Evolutionary conservation across 768 basidiomycete genomes (phyloP).

Genomic region (Goffeauzyma gilvescens): DNA sequence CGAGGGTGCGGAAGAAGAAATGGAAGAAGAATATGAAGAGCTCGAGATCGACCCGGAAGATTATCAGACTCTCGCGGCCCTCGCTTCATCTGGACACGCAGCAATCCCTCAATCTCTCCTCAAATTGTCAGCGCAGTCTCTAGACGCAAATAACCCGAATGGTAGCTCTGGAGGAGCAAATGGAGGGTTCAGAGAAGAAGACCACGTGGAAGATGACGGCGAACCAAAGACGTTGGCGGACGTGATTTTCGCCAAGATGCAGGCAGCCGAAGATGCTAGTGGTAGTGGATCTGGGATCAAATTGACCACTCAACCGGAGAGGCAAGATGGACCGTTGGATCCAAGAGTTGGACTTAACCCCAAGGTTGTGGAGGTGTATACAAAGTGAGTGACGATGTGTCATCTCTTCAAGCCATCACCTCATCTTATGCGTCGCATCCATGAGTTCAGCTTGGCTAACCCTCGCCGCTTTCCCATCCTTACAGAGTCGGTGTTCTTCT

Average conservation of each 20-base stretch:
- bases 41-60: conserved; percentile 73
- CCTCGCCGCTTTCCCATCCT: neutral
- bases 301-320: conserved; percentile 5
- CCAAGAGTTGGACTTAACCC: conserved; percentile 77
- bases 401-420: too few species aligned
- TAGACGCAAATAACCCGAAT: conserved; percentile 35
- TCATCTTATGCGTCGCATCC: neutral
- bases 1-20: conserved; percentile 20
- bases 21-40: conserved; percentile 35
- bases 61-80: conserved; percentile 56
- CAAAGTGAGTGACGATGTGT: conserved; percentile 45
- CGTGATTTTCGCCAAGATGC: conserved; percentile 85
- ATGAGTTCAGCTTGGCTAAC: neutral
- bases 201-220: conserved; percentile 9
- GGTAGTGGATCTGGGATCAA: conserved; percentile 7
- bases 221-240: conserved; percentile 57
- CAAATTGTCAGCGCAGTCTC: conserved; percentile 36
- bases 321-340: conserved; percentile 38
- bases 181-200: conserved; percentile 6
- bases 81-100: too few species aligned
- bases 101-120: conserved; percentile 1
- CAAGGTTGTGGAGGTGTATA: conserved; percentile 77
- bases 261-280: conserved; percentile 42
- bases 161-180: conserved; percentile 1
- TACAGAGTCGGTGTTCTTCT: conserved; percentile 66